Conservation (phyloP, 441 rosid species). For the Melastoma candidum region DNA sequence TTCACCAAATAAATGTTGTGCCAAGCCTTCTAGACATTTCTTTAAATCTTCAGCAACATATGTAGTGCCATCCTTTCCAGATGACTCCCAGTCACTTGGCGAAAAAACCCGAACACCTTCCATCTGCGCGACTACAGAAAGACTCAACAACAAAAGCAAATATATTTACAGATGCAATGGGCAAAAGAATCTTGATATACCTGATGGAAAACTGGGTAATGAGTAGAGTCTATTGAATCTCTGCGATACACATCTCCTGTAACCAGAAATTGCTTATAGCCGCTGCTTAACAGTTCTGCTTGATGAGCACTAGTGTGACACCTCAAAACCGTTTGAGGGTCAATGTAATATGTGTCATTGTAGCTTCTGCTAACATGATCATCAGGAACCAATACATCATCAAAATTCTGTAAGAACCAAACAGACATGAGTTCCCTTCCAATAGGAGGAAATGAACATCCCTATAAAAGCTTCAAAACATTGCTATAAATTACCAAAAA, state of each 20-base stretch:
- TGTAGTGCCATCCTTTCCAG: constrained; percentile 55
- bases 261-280: constrained; percentile 73
- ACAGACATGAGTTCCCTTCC: too few relatives aligned
- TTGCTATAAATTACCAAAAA: too few relatives aligned
- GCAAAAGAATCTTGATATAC: constrained; percentile 25
- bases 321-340: constrained; percentile 82
- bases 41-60: constrained; percentile 83
- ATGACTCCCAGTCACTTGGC: constrained; percentile 65
- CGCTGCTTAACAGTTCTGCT: constrained; percentile 78
- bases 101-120: constrained; percentile 86
- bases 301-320: constrained; percentile 99
- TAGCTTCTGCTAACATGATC: constrained; percentile 92
- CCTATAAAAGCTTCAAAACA: too few relatives aligned
- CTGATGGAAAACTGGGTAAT: constrained; percentile 97
- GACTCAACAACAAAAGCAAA: constrained; percentile 7
- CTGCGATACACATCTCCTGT: constrained; percentile 95
- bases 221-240: constrained; percentile 95
- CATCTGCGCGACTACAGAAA: constrained; percentile 42
- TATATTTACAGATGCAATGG: not conserved
- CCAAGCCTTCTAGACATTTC: constrained; percentile 94
- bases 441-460: too few relatives aligned
- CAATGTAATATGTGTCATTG: constrained; percentile 88
- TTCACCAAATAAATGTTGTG: constrained; percentile 84
- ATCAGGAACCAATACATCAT: constrained; percentile 95
- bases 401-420: constrained; percentile 55